Conservation (phyloP, 495 filamentous ascomycete species). For the Copromyces sp. region DNA sequence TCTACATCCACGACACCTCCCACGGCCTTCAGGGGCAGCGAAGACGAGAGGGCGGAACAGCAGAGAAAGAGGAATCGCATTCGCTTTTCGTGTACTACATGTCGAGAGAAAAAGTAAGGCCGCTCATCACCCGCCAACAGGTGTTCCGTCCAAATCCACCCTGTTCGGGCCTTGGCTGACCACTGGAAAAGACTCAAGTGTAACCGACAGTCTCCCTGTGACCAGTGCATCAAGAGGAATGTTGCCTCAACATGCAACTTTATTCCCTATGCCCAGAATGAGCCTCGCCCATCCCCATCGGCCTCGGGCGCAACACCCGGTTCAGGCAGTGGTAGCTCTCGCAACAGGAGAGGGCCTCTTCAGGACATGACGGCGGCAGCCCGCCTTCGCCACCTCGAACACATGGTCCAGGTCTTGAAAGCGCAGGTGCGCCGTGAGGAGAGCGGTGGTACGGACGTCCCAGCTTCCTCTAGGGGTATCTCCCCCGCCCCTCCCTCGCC, state of each 20-base stretch:
- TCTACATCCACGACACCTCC: background rate
- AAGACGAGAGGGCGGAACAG: background rate
- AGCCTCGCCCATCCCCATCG: conserved; percentile 9
- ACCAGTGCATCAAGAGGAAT: conserved; percentile 39
- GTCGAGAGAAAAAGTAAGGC: conserved; percentile 41
- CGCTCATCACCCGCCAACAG: background rate
- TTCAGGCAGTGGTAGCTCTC: conserved; percentile 31
- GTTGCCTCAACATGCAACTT: conserved; percentile 35
- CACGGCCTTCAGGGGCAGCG: background rate
- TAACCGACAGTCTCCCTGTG: conserved; percentile 41
- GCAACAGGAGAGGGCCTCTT: background rate
- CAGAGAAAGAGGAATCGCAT: conserved; percentile 42
- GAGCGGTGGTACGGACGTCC: background rate
- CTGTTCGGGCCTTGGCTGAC: background rate
- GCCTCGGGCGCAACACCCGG: conserved; percentile 29
- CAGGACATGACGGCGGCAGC: background rate
- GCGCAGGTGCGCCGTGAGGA: conserved; percentile 13
- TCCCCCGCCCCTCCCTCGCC: background rate
- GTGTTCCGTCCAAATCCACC: background rate
- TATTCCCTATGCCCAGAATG: conserved; percentile 17
- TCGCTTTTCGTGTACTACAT: conserved; percentile 44
- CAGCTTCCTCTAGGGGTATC: background rate
- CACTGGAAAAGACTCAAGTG: conserved; percentile 37
- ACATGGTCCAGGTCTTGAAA: conserved; percentile 38
- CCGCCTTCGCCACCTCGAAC: conserved; percentile 41